Conservation (phyloP, 192 early-diverging fungal genomes). For the Phycomyces blakesleeanus region DNA sequence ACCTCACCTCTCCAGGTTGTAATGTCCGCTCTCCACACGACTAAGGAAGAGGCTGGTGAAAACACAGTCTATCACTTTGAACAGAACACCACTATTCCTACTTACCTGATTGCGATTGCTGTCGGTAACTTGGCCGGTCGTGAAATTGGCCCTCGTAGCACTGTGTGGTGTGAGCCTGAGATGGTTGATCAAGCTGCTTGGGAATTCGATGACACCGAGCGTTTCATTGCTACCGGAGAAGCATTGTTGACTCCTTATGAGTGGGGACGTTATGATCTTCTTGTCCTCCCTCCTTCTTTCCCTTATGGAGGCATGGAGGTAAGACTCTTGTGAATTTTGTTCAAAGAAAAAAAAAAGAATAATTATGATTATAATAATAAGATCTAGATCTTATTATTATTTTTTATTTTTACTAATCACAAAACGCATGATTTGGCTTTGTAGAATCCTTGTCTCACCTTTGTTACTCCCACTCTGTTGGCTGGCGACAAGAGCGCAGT, state of each 20-base stretch:
- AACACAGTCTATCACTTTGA: slow-evolving; percentile 70
- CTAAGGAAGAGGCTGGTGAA: slow-evolving; percentile 50
- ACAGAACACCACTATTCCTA: slow-evolving; percentile 87
- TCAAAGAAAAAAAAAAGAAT: too few species aligned
- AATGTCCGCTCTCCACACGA: slow-evolving; percentile 84
- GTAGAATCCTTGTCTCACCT: slow-evolving; percentile 97
- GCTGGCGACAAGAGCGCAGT: slow-evolving; percentile 92
- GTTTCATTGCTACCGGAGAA: slow-evolving; percentile 63
- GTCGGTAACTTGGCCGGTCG: slow-evolving; percentile 84
- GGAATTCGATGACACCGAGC: slow-evolving; percentile 87
- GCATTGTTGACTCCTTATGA: slow-evolving; percentile 84
- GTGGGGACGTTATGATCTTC: slow-evolving; percentile 94
- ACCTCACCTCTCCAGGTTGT: slow-evolving; percentile 79
- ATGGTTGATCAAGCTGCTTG: slow-evolving; percentile 83
- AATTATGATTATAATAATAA: too few species aligned
- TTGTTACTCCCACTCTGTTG: slow-evolving; percentile 96
- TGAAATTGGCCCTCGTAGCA: slow-evolving; percentile 83
- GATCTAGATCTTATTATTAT: too few species aligned
- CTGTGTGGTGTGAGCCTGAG: slow-evolving; percentile 96
- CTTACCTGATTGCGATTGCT: slow-evolving; percentile 92
- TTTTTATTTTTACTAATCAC: too few species aligned
- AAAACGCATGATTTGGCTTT: neutral
- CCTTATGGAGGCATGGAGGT: slow-evolving; percentile 61
- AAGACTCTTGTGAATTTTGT: too few species aligned
- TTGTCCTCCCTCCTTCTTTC: slow-evolving; percentile 84